Evolutionary conservation across 805 yeast genomes (phyloP), one percentile per base, ranked within the genome.

Genomic region (Torulaspora indica): DNA sequence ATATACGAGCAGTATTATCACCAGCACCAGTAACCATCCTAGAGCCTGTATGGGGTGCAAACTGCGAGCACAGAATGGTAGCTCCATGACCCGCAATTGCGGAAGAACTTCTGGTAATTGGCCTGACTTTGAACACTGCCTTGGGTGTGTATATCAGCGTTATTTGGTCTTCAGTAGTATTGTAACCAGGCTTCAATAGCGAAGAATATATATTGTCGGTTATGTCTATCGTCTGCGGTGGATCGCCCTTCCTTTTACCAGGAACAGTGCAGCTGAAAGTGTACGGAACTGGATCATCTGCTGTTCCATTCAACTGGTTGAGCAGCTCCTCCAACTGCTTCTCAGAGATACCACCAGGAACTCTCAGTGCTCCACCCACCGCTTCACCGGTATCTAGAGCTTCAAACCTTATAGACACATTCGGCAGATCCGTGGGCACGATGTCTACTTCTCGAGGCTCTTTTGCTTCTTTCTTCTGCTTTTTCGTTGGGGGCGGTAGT

Each of bases 11-110:
- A 7, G 98, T 90, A 29, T 83, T 78, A 66, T 93, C 98, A 35
- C 98, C 98, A 5, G 96, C 87, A 29, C 98, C 98, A 0, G 97
- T 85, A 32, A 86, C 93, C 83, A 90, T 80, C 54, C 86, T 73
- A 2, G 90, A 75, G 13, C 91, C 78, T 13, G 90, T 82, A 57
- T 85, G 75, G 24, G 98, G 98, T 1, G 98, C 95, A 74, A 93
- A 93, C 50, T 85, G 90, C 33, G 93, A 84, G 47, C 96, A 86
- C 52, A 93, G 70, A 48, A 93, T 87, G 0, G 98, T 93, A 2
- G 95, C 79, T 1, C 96, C 96, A 62, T 93, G 98, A 5, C 98
- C 98, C 1, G 95, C 78, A 42, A 93, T 91, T 0, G 97, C 89
- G 8, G 95, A 90, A 4, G 89, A 82, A 2, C 95, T 81, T 58